Base-by-base conservation (phyloP, 345 rosid genomes). In the Trapa bicornis region DNA sequence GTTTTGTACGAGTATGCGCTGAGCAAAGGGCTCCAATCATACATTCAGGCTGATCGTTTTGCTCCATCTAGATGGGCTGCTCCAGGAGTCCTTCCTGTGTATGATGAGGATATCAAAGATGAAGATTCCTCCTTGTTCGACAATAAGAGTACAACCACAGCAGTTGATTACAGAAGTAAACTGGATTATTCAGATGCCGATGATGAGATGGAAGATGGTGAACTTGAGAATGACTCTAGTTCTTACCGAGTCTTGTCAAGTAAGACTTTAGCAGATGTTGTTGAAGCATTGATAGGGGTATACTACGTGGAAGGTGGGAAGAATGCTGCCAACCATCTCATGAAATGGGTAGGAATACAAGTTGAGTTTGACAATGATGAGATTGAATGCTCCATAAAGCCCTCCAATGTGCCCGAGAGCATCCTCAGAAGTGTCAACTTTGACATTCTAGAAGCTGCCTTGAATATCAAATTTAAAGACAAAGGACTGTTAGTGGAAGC, bases 51-150 rank as follows among this genome's bases (percentile, higher is more conserved):
- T n/a, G 99, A 94, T 78, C 89, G 99, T 42, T 94, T 94, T 82
- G 93, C 99, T 61, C 99, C 99, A 13, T 91, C 91, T 71, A 82
- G 99, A 73, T 91, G 99, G 99, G 96, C 99, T 65, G 99, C 99
- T 73, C 99, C 97, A 47, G 99, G 99, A 17, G 97, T 94, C 67
- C 78, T 92, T 61, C 99, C 99, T 17, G 96, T 94, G 68, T 94
- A 79, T 43, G 99, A 94, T 36, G 99, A 94, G 79, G 99, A 94
- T 65, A 77, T 87, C 47, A 89, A 87, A 75, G 97, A 94, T 74
- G 99, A 83, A 70, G 94, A 87, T 15, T 76, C 76, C 0, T 86
- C 83, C 60, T 83, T 90, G 66, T 91, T 91, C 68, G 96, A 84
- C 52, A 84, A 81, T 71, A 89, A 80, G 70, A 79, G 60, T 66